Conservation (phyloP, 805 yeast genomes). For the Pichia phayaonensis region DNA sequence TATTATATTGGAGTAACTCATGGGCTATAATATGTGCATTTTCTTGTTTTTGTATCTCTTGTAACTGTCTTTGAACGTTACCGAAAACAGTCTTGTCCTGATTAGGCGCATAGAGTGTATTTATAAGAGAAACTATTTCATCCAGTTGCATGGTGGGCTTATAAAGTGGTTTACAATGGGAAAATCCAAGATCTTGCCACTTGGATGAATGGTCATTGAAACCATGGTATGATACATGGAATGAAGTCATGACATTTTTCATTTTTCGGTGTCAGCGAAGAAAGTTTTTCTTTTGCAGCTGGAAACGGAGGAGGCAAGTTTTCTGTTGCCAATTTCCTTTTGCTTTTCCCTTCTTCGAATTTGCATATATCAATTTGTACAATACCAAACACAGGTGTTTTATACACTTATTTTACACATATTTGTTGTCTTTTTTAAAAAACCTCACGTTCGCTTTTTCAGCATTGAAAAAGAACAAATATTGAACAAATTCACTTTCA, state of each 20-base stretch:
- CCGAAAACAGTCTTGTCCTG: constrained; percentile 32
- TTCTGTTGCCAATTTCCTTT: too few species aligned
- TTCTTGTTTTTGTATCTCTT: constrained; percentile 47
- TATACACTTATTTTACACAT: neutral
- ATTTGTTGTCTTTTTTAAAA: neutral
- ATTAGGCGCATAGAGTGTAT: constrained; percentile 35
- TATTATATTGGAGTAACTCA: constrained; percentile 34
- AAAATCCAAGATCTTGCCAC: too few species aligned
- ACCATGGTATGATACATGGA: neutral
- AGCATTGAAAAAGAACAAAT: neutral
- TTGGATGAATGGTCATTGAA: too few species aligned
- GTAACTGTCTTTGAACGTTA: constrained; percentile 47
- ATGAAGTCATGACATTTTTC: neutral
- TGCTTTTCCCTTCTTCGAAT: too few species aligned
- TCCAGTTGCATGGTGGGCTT: neutral
- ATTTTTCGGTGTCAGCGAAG: neutral
- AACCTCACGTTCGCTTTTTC: neutral
- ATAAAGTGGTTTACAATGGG: neutral
- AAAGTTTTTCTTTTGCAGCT: too few species aligned
- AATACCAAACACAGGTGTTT: neutral
- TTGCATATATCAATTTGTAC: neutral
- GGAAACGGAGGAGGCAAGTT: too few species aligned
- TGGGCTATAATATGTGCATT: constrained; percentile 55
- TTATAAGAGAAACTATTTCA: constrained; percentile 23
- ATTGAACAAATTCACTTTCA: neutral